These are phyloP conservation scores for Diaporthe nobilis DNA, from an alignment of 2,329 filamentous ascomycete genomes.

Conservation along the genomic window DNA sequence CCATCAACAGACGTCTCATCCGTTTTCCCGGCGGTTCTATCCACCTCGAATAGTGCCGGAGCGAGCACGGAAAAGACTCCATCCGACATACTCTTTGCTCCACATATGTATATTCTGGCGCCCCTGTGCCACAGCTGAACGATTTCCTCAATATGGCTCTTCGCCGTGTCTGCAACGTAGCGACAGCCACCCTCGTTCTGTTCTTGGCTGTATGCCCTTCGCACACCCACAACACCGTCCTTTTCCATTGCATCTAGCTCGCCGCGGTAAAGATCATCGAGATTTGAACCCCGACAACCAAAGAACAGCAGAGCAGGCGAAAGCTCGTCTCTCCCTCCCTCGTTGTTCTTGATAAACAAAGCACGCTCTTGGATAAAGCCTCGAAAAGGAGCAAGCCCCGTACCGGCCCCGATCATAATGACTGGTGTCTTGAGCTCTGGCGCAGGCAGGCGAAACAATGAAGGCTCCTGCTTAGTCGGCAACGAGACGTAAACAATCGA, in stretches of 20 bases:
- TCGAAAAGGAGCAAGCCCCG: constrained; percentile 61
- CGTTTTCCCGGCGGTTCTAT: not conserved
- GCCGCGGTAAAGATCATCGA: not conserved
- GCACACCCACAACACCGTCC: not conserved
- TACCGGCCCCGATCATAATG: constrained; percentile 65
- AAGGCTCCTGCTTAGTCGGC: not conserved
- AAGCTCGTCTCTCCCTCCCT: constrained; percentile 65
- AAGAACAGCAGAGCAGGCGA: constrained; percentile 63
- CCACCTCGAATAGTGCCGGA: not conserved
- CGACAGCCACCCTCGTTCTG: not conserved
- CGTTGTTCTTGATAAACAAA: constrained; percentile 13
- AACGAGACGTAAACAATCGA: not conserved
- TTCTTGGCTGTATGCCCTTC: not conserved
- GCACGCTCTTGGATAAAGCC: constrained; percentile 55
- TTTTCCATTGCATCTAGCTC: not conserved
- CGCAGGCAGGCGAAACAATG: not conserved
- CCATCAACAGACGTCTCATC: not conserved
- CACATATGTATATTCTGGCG: not conserved
- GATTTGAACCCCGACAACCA: not conserved
- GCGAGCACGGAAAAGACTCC: not conserved
- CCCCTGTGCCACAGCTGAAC: not conserved
- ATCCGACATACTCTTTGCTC: not conserved
- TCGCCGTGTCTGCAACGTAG: not conserved
- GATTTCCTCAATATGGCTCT: not conserved
- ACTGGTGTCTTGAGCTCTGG: constrained; percentile 56